These are phyloP conservation scores for Agastache rugosa DNA, from an alignment of 257 asterid genomes.

Conservation along the genomic window DNA sequence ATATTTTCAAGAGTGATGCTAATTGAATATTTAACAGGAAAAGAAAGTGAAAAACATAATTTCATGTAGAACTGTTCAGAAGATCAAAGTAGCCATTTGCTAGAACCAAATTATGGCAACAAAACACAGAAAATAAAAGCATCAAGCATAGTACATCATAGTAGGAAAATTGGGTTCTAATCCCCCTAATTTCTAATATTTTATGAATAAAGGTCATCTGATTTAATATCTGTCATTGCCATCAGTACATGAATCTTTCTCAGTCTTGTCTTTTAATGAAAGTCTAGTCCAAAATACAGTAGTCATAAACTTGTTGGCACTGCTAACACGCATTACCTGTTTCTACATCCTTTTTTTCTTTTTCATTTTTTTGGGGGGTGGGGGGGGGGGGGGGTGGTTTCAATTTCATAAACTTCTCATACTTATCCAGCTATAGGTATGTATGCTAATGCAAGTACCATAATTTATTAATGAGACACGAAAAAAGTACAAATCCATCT, in stretches of 20 bases:
- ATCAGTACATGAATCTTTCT: too few relatives aligned
- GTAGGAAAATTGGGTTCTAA: background rate
- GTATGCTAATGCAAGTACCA: background rate
- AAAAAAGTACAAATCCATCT: conserved; percentile 4
- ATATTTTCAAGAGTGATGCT: background rate
- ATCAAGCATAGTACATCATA: background rate
- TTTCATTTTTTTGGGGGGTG: too few relatives aligned
- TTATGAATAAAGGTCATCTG: too few relatives aligned
- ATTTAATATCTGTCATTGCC: too few relatives aligned
- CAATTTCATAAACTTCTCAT: background rate
- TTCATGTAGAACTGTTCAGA: background rate
- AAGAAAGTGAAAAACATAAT: background rate
- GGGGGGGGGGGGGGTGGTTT: too few relatives aligned
- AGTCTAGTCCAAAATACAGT: too few relatives aligned
- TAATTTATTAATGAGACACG: background rate
- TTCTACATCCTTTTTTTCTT: too few relatives aligned
- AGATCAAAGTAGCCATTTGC: too few relatives aligned
- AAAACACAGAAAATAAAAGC: background rate
- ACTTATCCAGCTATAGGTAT: background rate
- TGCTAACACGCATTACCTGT: too few relatives aligned
- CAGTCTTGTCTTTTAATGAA: too few relatives aligned
- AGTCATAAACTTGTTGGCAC: too few relatives aligned
- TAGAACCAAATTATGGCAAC: too few relatives aligned
- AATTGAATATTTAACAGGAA: background rate
- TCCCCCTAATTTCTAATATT: background rate